Conservation (phyloP, 331 rosid genomes). For the Spiraea crenata region DNA sequence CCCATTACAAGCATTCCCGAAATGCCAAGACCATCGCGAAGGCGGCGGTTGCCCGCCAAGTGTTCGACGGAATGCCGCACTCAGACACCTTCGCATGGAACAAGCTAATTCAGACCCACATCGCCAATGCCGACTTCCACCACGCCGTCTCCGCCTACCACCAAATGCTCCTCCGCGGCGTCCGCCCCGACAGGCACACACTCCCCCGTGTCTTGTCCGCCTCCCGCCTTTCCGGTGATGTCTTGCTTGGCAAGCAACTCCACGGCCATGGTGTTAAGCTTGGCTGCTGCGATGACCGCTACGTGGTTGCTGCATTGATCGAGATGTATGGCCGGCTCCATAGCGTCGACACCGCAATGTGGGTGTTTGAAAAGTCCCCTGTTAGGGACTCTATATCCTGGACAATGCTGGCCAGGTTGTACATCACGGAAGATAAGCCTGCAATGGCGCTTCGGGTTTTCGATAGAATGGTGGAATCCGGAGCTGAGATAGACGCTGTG, state of each 20-base stretch:
- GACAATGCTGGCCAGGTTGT: slow-evolving; percentile 62
- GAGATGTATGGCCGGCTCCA: slow-evolving; percentile 58
- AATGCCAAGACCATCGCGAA: neutral
- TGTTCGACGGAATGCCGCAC: slow-evolving; percentile 56
- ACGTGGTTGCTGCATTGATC: slow-evolving; percentile 48
- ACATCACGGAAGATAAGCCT: slow-evolving; percentile 41
- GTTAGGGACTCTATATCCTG: slow-evolving; percentile 45
- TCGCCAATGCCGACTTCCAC: slow-evolving; percentile 33
- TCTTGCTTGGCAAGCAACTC: slow-evolving; percentile 50
- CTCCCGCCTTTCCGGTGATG: slow-evolving; percentile 36
- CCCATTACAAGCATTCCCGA: slow-evolving; percentile 5
- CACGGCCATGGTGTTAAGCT: slow-evolving; percentile 61
- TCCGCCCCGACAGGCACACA: slow-evolving; percentile 57
- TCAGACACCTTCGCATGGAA: slow-evolving; percentile 70
- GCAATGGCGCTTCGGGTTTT: slow-evolving; percentile 43
- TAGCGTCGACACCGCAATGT: slow-evolving; percentile 37
- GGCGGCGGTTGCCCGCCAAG: slow-evolving; percentile 7
- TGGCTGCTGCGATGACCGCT: slow-evolving; percentile 44
- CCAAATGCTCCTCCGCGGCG: slow-evolving; percentile 57
- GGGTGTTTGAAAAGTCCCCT: slow-evolving; percentile 44
- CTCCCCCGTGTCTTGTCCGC: slow-evolving; percentile 65
- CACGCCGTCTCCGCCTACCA: slow-evolving; percentile 44
- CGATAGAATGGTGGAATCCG: slow-evolving; percentile 38
- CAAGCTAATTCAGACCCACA: slow-evolving; percentile 57
- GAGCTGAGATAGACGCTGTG: slow-evolving; percentile 44